Base-by-base conservation (phyloP, 495 filamentous ascomycete species). In the Tuber indicum region DNA sequence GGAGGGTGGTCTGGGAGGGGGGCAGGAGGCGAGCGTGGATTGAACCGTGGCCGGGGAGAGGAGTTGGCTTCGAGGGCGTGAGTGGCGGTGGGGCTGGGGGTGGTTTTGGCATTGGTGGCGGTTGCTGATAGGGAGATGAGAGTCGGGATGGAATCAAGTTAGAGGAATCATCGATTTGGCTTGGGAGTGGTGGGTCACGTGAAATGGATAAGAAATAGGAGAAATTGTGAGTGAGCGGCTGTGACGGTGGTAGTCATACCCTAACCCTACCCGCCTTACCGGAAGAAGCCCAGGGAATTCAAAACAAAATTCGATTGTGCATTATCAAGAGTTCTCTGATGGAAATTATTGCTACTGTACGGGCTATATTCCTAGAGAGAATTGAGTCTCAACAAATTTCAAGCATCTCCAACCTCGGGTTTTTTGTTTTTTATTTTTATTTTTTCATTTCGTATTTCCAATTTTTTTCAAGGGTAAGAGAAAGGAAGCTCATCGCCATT, bases 1-100 rank as follows among this genome's bases (percentile, higher is more conserved):
- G 89, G 32, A 98, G 89, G 26, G 91, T 89, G 0, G 93, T 91
- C 58, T 88, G 89, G 9, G 88, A 86, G 21, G 93, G 91, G 26
- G 94, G 92, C 17, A 92, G 88, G 14, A 94, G 86, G 14, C 89
- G 88, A 44, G 93, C 89, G 66, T 92, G 86, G 81, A 98, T 91
- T 75, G 86, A 87, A 74, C 96, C 96, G 75, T 93, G 87, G 36
- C 96, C 96, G 8, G 94, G 88, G 52, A 87, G 87, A 26, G 91
- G 91, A 23, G 92, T 88, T 70, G 91, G 91, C 17, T 66, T 66
- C 17, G 26, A 66, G 16, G 58, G 58, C 16, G 32, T 36, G 26
- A 66, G 58, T 16, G 26, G 58, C 12, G 58, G 58, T 66, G 58
- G 26, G 58, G 14, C 17, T 17, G 58, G 58, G 1, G 58, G 26